Percentiles rank a stretch among this genome's conserved stretches.
These are phyloP conservation scores for Rhodotorula sp. DNA, from an alignment of 1,284 basidiomycete species.

Conservation along the genomic window DNA sequence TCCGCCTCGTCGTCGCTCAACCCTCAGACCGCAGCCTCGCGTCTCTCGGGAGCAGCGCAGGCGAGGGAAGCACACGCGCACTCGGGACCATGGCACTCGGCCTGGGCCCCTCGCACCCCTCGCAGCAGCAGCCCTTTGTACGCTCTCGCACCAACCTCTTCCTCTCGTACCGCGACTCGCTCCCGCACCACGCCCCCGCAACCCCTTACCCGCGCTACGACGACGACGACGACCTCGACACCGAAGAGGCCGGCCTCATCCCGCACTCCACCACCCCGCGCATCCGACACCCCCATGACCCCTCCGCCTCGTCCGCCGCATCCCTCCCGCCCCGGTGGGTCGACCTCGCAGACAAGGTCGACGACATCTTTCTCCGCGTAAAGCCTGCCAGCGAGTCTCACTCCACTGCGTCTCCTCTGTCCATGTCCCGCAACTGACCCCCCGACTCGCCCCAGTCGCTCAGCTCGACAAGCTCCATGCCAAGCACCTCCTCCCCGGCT, in stretches of 20 bases:
- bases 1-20: not conserved
- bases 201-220: conserved; percentile 51
- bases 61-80: no score
- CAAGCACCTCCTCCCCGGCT: conserved; percentile 92
- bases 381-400: conserved; percentile 71
- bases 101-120: no score
- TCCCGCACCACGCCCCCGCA: conserved; percentile 54
- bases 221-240: conserved; percentile 48
- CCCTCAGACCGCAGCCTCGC: not conserved
- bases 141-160: conserved; percentile 91
- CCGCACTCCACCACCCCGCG: not conserved
- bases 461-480: conserved; percentile 89
- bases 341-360: conserved; percentile 83
- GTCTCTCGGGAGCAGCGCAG: not conserved
- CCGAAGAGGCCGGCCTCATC: conserved; percentile 58
- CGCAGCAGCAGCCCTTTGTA: conserved; percentile 54
- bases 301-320: not conserved
- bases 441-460: conserved; percentile 58
- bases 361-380: conserved; percentile 69
- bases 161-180: conserved; percentile 85
- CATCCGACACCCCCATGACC: not conserved
- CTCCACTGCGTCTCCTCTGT: not conserved
- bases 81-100: no score
- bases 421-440: not conserved
- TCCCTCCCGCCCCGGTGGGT: conserved; percentile 63